Evolutionary conservation across 1,139 yeast species (phyloP).

Genomic region (Suhomyces ambrosiae): DNA sequence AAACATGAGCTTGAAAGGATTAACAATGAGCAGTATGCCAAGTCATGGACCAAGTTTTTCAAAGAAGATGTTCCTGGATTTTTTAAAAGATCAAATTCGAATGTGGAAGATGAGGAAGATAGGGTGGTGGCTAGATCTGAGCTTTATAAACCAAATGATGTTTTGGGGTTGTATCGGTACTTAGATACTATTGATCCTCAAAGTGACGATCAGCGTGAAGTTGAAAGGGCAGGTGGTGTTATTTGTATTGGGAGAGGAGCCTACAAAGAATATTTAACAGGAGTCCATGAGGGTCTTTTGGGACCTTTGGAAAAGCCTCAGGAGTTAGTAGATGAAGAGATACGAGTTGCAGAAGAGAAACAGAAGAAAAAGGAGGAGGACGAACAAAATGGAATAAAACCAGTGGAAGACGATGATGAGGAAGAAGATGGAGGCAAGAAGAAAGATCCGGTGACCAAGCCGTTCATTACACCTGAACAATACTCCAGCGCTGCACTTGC

Average conservation of each 20-base stretch:
- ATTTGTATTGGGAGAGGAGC: constrained; percentile 96
- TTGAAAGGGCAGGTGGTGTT: constrained; percentile 72
- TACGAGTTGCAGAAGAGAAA: constrained; percentile 24
- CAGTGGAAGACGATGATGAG: constrained; percentile 22
- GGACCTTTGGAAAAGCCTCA: constrained; percentile 83
- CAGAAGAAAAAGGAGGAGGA: constrained; percentile 18
- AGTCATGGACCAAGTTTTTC: constrained; percentile 21
- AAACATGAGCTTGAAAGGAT: constrained; percentile 11
- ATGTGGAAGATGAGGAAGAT: constrained; percentile 23
- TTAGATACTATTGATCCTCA: constrained; percentile 36
- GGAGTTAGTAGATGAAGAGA: constrained; percentile 32
- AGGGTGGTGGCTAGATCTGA: constrained; percentile 33
- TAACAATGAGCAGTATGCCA: constrained; percentile 8
- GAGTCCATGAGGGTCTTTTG: constrained; percentile 90
- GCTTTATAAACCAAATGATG: constrained; percentile 53
- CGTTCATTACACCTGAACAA: constrained; percentile 61
- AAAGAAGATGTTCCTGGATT: constrained; percentile 15
- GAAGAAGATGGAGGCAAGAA: constrained; percentile 24
- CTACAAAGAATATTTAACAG: constrained; percentile 86
- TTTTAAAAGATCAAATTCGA: constrained; percentile 10
- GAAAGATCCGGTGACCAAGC: constrained; percentile 54
- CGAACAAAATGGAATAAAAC: constrained; percentile 16
- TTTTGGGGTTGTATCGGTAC: constrained; percentile 58
- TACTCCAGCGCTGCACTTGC: constrained; percentile 60
- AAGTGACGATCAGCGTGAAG: constrained; percentile 52